Evolutionary conservation across 352 stramenopile species (phyloP), one percentile per base, ranked within the genome.

Genomic region (Globisporangium cystogenes): DNA sequence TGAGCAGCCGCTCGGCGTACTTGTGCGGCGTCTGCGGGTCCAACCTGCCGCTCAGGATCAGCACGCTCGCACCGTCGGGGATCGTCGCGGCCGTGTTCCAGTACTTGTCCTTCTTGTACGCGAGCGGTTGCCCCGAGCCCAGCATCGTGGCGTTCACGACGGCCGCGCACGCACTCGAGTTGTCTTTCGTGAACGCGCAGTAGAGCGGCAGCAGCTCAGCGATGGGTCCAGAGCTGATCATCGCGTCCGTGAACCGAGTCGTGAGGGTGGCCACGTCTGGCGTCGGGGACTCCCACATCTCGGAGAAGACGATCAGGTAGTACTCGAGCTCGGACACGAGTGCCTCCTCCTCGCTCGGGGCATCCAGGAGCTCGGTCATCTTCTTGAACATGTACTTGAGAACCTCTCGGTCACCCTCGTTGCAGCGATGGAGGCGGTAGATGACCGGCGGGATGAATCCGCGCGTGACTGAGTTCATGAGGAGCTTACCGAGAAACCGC

Each of bases 141-240:
- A 0, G 45, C 36, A 2, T 53, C 41, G 46, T 72, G 73, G 23
- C 46, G 6, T 59, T 41, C 10, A 51, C 29, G 5, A 62, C 20
- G 16, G 57, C 27, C 15, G 64, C 26, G 41, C 73, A 86, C 1
- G 64, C 54, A 7, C 53, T 10, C 24, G 67, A 76, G 0, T 50
- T 53, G 18, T 83, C 70, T 47, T 81, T 76, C 7, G 68, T 70
- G 54, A 82, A 85, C 6, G 68, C 65, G 37, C 76, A 88, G 55
- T 84, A 90, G 12, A 55, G 54, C 8, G 68, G 57, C 15, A 77
- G 58, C 1, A 61, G 48, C 2, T 33, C 27, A 18, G 68, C 66
- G 0, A 39, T 51, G 23, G 55, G 67, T 31, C 63, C 67, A 37
- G 59, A 68, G 15, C 49, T 57, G 5, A 74, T 52, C 7, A 27